phyloP scores from a whole-genome alignment of 306 rosid genomes.

The Ochetophila trinervis region DNA sequence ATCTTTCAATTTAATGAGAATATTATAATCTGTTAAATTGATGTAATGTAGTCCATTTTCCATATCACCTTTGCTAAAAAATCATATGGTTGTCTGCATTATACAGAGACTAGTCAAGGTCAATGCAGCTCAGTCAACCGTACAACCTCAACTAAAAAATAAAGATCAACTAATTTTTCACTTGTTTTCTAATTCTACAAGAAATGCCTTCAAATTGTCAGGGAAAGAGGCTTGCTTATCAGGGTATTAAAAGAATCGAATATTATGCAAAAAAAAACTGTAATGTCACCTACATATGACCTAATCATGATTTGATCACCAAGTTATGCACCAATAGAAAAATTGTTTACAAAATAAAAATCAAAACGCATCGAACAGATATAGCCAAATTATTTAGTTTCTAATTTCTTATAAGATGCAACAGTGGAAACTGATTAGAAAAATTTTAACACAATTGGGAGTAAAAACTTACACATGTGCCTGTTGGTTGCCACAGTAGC shows the following conservation, averaged over 20 bases:
- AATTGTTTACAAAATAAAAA: conserved; percentile 9
- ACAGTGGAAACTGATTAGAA: not conserved
- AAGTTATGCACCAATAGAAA: not conserved
- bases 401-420: not conserved
- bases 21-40: no score
- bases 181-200: no score
- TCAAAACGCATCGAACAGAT: conserved; percentile 13
- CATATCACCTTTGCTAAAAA: no score
- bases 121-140: conserved; percentile 5
- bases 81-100: no score
- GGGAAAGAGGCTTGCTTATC: no score
- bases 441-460: conserved; percentile 7
- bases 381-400: conserved; percentile 18
- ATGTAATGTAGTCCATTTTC: no score
- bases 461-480: conserved; percentile 79
- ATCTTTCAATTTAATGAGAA: not conserved
- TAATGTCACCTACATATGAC: no score
- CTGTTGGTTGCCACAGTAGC: conserved; percentile 80
- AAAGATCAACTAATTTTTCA: not conserved
- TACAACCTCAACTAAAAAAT: not conserved
- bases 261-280: no score
- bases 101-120: no score
- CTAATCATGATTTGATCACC: conserved; percentile 1
- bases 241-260: no score
- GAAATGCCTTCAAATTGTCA: no score